Conservation (phyloP, 2,329 filamentous ascomycete genomes). For the Penicillium thymicola region DNA sequence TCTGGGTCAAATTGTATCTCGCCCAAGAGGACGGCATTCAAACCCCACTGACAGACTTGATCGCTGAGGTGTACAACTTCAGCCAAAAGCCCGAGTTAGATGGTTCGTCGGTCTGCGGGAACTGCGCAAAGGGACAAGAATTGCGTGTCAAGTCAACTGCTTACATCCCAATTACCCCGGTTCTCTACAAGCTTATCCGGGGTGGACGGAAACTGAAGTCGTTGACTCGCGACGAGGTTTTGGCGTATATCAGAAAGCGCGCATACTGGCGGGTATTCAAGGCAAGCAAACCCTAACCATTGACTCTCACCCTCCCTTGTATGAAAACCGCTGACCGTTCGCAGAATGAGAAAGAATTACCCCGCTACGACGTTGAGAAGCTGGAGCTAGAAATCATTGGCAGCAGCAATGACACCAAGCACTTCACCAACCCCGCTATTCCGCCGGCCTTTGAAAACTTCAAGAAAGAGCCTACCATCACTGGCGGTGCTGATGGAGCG, state of each 20-base stretch:
- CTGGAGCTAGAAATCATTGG: conserved; percentile 13
- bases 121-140: conserved; percentile 5
- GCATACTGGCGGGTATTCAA: conserved; percentile 11
- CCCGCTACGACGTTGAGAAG: conserved; percentile 9
- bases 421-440: conserved; percentile 4
- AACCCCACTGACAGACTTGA: conserved; percentile 4
- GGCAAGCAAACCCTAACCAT: not conserved
- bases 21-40: conserved; percentile 8
- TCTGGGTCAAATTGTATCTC: conserved; percentile 11
- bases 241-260: not conserved
- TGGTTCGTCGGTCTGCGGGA: conserved; percentile 1
- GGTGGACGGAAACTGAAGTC: conserved; percentile 4
- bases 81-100: conserved; percentile 10
- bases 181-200: conserved; percentile 6
- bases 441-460: conserved; percentile 6
- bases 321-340: not conserved
- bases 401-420: conserved; percentile 9
- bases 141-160: conserved; percentile 3
- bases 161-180: conserved; percentile 8
- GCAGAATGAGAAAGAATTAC: conserved; percentile 8
- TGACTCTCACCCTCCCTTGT: too few species aligned
- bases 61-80: conserved; percentile 13
- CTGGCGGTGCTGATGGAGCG: conserved; percentile 10
- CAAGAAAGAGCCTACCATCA: conserved; percentile 11
- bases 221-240: conserved; percentile 6